A percentile compares a stretch with the other conserved stretches of the same genome.
phyloP scores from a whole-genome alignment of 2,329 filamentous ascomycete species.

The Daldinia sp. region DNA sequence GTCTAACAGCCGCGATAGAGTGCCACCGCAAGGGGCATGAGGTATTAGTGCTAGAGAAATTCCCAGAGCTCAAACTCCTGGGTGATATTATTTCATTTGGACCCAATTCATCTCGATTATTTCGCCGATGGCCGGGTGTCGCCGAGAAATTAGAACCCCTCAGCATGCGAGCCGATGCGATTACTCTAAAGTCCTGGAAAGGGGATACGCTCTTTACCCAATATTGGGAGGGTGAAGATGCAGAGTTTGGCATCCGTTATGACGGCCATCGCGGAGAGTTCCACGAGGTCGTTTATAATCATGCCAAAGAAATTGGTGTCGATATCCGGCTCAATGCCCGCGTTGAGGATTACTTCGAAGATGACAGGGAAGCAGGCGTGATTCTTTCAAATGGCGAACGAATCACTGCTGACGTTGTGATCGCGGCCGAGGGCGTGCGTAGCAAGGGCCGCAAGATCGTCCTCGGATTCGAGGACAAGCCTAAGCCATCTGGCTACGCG shows the following conservation, averaged over 20 bases:
- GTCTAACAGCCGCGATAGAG: constrained; percentile 67
- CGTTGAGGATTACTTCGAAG: constrained; percentile 58
- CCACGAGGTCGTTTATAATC: constrained; percentile 60
- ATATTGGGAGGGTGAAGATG: constrained; percentile 49
- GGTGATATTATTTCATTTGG: constrained; percentile 64
- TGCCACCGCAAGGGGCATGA: constrained; percentile 64
- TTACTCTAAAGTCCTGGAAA: constrained; percentile 60
- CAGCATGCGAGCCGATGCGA: constrained; percentile 52
- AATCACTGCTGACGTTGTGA: constrained; percentile 52
- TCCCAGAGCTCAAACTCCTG: constrained; percentile 53
- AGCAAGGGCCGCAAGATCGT: constrained; percentile 57
- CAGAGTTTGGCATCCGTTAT: constrained; percentile 56
- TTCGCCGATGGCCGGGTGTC: constrained; percentile 63
- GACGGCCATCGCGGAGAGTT: constrained; percentile 63
- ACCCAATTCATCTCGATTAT: constrained; percentile 64
- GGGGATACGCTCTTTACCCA: constrained; percentile 62
- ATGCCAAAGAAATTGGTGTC: constrained; percentile 60
- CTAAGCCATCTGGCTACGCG: constrained; percentile 54
- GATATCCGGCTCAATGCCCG: constrained; percentile 55
- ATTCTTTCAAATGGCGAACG: constrained; percentile 44
- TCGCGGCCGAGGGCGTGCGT: constrained; percentile 58
- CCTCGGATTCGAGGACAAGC: constrained; percentile 53
- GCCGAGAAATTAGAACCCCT: constrained; percentile 57
- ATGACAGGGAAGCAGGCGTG: constrained; percentile 38
- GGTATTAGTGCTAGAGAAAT: constrained; percentile 56